Evolutionary conservation across 1,284 basidiomycete genomes (phyloP).

Genomic region (Irpex sp.): DNA sequence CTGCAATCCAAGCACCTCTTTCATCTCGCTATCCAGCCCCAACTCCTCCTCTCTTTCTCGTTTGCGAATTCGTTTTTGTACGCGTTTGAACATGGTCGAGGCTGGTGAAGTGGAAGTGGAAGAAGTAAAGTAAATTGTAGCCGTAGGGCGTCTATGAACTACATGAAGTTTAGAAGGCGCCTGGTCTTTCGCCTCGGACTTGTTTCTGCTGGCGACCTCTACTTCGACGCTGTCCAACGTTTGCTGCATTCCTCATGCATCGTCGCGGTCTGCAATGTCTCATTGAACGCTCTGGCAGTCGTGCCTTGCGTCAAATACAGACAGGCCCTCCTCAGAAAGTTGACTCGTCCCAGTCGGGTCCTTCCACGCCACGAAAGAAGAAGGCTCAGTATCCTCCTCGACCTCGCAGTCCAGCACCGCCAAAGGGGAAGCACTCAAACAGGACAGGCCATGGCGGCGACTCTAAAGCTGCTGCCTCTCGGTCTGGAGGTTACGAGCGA

Average conservation of each 20-base stretch:
- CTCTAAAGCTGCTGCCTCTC: not conserved
- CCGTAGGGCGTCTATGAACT: not conserved
- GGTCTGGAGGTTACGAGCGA: not conserved
- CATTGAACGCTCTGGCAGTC: not conserved
- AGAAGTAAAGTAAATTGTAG: not conserved
- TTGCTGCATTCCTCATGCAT: conserved; percentile 1
- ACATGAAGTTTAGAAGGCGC: not conserved
- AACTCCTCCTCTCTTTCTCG: conserved; percentile 64
- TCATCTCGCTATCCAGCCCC: conserved; percentile 65
- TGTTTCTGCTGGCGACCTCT: not conserved
- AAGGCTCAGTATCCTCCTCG: not conserved
- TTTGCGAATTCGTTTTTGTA: conserved; percentile 63
- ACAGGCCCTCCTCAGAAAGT: not conserved
- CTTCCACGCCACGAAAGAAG: not conserved
- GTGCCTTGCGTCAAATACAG: not conserved
- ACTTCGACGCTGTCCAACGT: not conserved
- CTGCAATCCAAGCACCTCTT: conserved; percentile 64
- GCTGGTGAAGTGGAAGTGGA: not conserved
- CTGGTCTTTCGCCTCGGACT: conserved; percentile 1
- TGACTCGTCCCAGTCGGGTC: not conserved
- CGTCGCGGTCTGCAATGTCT: conserved; percentile 9
- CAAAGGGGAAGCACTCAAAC: not conserved
- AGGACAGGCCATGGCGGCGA: not conserved
- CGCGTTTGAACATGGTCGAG: conserved; percentile 72
- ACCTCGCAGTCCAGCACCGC: not conserved